A percentile compares a stretch with the other conserved stretches of the same genome.
phyloP scores from a whole-genome alignment of 2,329 filamentous ascomycete genomes.

The Verticillium tricorpus region DNA sequence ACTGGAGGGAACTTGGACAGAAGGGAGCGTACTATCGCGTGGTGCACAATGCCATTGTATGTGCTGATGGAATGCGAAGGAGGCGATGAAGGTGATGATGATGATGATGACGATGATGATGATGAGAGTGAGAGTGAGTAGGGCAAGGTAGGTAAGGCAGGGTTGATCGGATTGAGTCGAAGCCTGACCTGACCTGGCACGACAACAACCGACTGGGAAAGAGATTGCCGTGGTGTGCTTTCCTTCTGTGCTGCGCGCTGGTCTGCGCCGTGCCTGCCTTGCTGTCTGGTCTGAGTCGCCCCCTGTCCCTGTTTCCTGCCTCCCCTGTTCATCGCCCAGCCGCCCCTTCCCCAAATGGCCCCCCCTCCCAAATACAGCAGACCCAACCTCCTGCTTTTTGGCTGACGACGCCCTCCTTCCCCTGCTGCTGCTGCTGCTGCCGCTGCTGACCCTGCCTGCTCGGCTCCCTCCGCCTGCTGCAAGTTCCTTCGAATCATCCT shows the following conservation, averaged over 20 bases:
- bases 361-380: not conserved
- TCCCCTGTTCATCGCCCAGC: not conserved
- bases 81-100: not conserved
- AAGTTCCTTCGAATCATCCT: too few species aligned
- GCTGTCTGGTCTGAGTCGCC: not conserved
- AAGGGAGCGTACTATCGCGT: not conserved
- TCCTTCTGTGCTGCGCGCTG: not conserved
- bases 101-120: not conserved
- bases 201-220: not conserved
- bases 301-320: conserved; percentile 1
- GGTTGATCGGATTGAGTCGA: not conserved
- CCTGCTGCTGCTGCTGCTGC: not conserved
- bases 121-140: not conserved
- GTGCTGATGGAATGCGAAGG: not conserved
- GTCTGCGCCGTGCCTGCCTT: too few species aligned
- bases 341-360: not conserved
- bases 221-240: not conserved
- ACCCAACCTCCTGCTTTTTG: not conserved
- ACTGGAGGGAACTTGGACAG: not conserved
- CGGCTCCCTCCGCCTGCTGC: too few species aligned
- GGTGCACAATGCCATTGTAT: not conserved
- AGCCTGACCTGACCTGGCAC: not conserved
- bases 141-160: too few species aligned
- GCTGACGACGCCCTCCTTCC: not conserved
- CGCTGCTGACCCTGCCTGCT: not conserved